Conservation (phyloP, 176 grass and related monocot species). For the Oropetium thomaeum region DNA sequence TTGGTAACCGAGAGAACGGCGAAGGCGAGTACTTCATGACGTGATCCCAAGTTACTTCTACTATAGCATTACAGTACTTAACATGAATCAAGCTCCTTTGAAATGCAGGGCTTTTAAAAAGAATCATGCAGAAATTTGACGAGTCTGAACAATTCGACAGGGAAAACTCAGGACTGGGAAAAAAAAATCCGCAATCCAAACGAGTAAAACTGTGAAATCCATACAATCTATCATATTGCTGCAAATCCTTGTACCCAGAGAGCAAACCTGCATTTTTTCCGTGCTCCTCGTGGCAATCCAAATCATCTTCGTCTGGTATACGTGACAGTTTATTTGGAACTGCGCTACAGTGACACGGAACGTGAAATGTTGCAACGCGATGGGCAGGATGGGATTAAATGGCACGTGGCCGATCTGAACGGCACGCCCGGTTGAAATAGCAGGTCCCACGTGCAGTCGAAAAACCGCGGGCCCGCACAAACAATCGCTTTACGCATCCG, state of each 20-base stretch:
- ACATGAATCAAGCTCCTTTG: too few species aligned
- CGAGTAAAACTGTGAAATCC: too few species aligned
- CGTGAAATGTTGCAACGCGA: slow-evolving; percentile 34
- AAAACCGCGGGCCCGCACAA: background rate
- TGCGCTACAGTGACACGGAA: slow-evolving; percentile 30
- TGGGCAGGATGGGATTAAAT: slow-evolving; percentile 22
- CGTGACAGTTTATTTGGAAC: slow-evolving; percentile 16
- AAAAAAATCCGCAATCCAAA: too few species aligned
- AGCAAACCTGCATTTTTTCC: background rate
- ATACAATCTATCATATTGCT: background rate
- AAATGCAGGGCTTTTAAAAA: too few species aligned
- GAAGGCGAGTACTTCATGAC: background rate
- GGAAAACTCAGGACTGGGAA: too few species aligned
- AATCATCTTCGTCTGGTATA: background rate
- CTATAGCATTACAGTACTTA: too few species aligned
- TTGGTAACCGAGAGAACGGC: background rate
- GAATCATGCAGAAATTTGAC: too few species aligned
- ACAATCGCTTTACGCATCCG: background rate
- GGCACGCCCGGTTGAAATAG: slow-evolving; percentile 18
- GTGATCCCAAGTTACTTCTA: background rate
- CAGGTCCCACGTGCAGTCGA: background rate
- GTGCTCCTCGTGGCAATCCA: too few species aligned
- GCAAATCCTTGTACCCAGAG: background rate
- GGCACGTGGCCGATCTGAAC: slow-evolving; percentile 45
- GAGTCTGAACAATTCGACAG: too few species aligned